Evolutionary conservation across 495 filamentous ascomycete genomes (phyloP).

Genomic region (Coniosporium apollinis): DNA sequence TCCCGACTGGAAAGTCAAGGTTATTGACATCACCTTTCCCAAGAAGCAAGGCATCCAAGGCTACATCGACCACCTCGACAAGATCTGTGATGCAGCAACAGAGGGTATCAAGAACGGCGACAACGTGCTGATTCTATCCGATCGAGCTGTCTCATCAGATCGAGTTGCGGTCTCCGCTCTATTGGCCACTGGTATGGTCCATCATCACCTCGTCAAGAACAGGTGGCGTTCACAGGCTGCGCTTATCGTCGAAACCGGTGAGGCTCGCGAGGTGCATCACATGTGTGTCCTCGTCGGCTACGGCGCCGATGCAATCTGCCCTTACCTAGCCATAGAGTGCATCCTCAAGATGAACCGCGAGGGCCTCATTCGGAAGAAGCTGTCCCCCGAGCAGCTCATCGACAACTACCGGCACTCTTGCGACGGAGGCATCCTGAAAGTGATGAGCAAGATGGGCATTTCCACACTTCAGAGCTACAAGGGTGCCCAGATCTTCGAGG

Average conservation of each 20-base stretch:
- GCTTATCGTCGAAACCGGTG: slow-evolving; percentile 81
- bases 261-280: slow-evolving; percentile 97
- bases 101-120: slow-evolving; percentile 73
- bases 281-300: slow-evolving; percentile 97
- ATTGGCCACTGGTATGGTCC: slow-evolving; percentile 84
- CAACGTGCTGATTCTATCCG: slow-evolving; percentile 79
- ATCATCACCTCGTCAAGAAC: slow-evolving; percentile 93
- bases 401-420: slow-evolving; percentile 97
- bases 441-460: slow-evolving; percentile 99
- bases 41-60: slow-evolving; percentile 72
- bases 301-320: slow-evolving; percentile 90
- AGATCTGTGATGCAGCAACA: slow-evolving; percentile 73
- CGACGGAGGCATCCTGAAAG: slow-evolving; percentile 95
- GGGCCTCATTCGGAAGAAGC: slow-evolving; percentile 77
- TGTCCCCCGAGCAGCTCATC: slow-evolving; percentile 70
- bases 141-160: slow-evolving; percentile 69
- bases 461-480: slow-evolving; percentile 97
- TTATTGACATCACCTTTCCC: slow-evolving; percentile 93
- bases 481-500: slow-evolving; percentile 98
- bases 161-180: slow-evolving; percentile 80
- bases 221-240: slow-evolving; percentile 89
- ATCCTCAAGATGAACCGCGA: slow-evolving; percentile 98
- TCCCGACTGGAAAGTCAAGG: slow-evolving; percentile 74
- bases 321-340: slow-evolving; percentile 94
- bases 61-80: slow-evolving; percentile 78